Evolutionary conservation across 306 rosid species (phyloP).

Genomic region (Pachyrhizus erosus): DNA sequence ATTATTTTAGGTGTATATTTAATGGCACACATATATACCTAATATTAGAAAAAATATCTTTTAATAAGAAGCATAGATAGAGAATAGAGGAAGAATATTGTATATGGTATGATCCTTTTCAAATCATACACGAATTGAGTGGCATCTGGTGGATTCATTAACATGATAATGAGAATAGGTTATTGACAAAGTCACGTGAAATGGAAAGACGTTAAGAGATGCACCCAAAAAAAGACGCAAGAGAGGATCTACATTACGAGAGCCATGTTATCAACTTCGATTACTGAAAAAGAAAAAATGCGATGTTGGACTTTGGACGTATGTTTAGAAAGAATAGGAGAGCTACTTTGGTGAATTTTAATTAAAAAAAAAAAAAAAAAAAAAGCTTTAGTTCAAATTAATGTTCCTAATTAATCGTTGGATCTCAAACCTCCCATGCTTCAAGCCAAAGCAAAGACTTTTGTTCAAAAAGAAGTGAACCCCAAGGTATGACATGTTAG

Average conservation of each 20-base stretch:
- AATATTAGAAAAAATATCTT: not conserved
- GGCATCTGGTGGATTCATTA: not conserved
- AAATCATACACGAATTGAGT: not conserved
- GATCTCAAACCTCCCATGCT: slow-evolving; percentile 55
- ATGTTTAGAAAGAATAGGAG: slow-evolving; percentile 40
- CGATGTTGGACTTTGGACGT: too few species aligned
- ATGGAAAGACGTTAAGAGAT: not conserved
- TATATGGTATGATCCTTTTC: not conserved
- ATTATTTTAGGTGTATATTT: too few species aligned
- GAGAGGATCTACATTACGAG: not conserved
- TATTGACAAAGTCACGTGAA: slow-evolving; percentile 32
- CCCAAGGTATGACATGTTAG: slow-evolving; percentile 48
- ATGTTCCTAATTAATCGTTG: slow-evolving; percentile 34
- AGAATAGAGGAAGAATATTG: not conserved
- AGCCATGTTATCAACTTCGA: slow-evolving; percentile 29
- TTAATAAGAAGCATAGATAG: not conserved
- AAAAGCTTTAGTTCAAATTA: too few species aligned
- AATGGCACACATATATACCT: not conserved
- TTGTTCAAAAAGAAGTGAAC: slow-evolving; percentile 52
- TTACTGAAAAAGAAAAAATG: slow-evolving; percentile 17
- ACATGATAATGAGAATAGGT: not conserved
- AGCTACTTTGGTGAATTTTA: slow-evolving; percentile 37
- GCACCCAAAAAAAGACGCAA: not conserved
- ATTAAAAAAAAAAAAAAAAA: not conserved
- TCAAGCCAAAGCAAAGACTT: slow-evolving; percentile 58